These are phyloP conservation scores for Macrotyloma uniflorum DNA, from an alignment of 306 rosid genomes.

Conservation along the genomic window DNA sequence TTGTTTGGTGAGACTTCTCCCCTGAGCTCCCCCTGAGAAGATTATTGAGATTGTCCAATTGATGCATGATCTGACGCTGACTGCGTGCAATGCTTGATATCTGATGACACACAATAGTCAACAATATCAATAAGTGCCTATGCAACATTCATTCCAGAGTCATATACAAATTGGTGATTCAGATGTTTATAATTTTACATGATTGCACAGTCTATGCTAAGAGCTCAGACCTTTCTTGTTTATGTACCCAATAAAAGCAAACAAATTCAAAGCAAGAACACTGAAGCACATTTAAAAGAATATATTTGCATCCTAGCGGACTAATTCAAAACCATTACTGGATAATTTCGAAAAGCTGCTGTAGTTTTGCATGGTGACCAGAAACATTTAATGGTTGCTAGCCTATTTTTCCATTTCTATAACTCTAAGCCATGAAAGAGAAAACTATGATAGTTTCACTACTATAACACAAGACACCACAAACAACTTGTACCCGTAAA, in stretches of 20 bases:
- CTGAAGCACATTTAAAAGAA: not conserved
- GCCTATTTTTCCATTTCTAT: not conserved
- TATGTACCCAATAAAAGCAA: not conserved
- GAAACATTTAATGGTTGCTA: slow-evolving; percentile 8
- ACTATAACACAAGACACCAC: not conserved
- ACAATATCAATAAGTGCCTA: slow-evolving; percentile 11
- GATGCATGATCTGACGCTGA: slow-evolving; percentile 87
- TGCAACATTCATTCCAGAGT: slow-evolving; percentile 9
- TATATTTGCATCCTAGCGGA: not conserved
- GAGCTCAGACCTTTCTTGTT: not conserved
- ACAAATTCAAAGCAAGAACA: not conserved
- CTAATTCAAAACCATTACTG: not conserved
- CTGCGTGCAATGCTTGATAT: slow-evolving; percentile 65
- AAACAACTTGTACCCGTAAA: not conserved
- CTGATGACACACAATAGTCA: slow-evolving; percentile 46
- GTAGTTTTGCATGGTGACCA: not conserved
- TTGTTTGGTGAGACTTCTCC: slow-evolving; percentile 56
- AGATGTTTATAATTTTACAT: not conserved
- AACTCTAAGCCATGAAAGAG: not conserved
- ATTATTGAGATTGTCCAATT: slow-evolving; percentile 74
- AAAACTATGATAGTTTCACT: not conserved
- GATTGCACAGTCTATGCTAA: not conserved
- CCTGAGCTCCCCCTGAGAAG: slow-evolving; percentile 61
- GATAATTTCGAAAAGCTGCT: not conserved
- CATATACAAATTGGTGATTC: slow-evolving; percentile 14